Evolutionary conservation across 1,284 basidiomycete species (phyloP), one percentile per base, ranked within the genome.

Genomic region (Exobasidium rhododendri): DNA sequence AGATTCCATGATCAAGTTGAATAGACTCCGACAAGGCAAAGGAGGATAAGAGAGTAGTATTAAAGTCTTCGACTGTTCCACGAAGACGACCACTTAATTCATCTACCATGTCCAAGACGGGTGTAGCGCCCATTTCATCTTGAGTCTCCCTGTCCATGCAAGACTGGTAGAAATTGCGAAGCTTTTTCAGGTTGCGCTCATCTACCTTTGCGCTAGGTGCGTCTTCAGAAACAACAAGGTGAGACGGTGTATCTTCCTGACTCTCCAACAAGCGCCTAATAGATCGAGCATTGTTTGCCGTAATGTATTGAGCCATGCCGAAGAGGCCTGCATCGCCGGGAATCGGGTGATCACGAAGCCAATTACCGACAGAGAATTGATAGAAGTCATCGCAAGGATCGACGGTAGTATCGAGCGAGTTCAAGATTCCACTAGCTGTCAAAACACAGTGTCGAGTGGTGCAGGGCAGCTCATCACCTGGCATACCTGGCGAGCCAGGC

Each of bases 321-420:
- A 67, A 80, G 61, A 73, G 72, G 58, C 67, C 68, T 17, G 63
- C 86, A 86, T 90, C 62, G 29, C 32, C 62, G 22, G 71, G 75
- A 32, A 72, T 76, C 24, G 71, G 69, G 50, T 75, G 78, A 2
- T 64, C 20, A 4, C 62, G 66, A 28, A 64, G 70, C 72, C 71
- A 80, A 47, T 79, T 65, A 65, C 75, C 75, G 54, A 70, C 74
- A 17, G 91, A 86, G 81, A 89, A 98, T 66, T 89, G 85, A 79
- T 94, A 97, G 79, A 97, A 97, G 81, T 94, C 89, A 70, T 97
- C 90, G 81, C 94, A 98, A 0, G 94, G 94, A 79, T 97, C 91
- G 68, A 89, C 85, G 2, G 87, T 83, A 13, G 85, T 84, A 79
- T 98, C 93, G 52, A 98, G 82, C 2, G 87, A 87, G 26, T 87